Evolutionary conservation across 208 protist genomes (phyloP), one percentile per base, ranked within the genome.

Genomic region (Crithidia brevicula): DNA sequence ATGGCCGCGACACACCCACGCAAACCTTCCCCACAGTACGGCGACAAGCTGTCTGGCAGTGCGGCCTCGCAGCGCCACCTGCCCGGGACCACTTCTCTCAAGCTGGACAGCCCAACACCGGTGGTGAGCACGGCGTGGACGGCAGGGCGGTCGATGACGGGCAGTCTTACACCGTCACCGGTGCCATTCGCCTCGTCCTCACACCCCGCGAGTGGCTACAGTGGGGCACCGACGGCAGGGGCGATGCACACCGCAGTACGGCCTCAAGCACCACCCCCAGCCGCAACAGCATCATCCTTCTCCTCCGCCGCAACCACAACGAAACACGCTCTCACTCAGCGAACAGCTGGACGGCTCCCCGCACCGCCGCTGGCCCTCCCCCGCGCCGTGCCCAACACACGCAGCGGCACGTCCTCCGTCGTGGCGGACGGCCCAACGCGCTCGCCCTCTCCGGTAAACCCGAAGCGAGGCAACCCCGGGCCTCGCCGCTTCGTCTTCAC

Each of bases 371-470:
- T 31, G 36, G 42, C 31, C 20, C 18, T 16, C 27, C 20, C 57
- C 5, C 28, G 42, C n/a, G 47, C 33, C n/a, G 74, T 75, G 40
- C 74, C 74, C 42, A 71, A 62, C 50, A 71, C 59, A 46, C 57
- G 66, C 30, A 89, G 88, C 71, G 83, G 82, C 34, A 76, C 85
- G 4, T 89, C 82, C 27, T 87, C 82, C 11, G 72, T 83, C 20
- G 81, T 68, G 0, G 59, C 60, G 23, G 74, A 67, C 31, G 87
- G 86, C 18, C 79, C 81, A n/a, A 95, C 90, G 33, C 81, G 87
- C 8, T 95, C 90, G 28, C 90, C 90, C 15, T 92, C 87, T 15
- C 90, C 90, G n/a, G 60, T 90, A 15, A 88, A 95, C 61, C 90
- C 90, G 8, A 88, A 84, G 61, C 90, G 86, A 13, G 87, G 87